phyloP scores from a whole-genome alignment of 1,284 basidiomycete species.

The Microbotryomycetes sp. region DNA sequence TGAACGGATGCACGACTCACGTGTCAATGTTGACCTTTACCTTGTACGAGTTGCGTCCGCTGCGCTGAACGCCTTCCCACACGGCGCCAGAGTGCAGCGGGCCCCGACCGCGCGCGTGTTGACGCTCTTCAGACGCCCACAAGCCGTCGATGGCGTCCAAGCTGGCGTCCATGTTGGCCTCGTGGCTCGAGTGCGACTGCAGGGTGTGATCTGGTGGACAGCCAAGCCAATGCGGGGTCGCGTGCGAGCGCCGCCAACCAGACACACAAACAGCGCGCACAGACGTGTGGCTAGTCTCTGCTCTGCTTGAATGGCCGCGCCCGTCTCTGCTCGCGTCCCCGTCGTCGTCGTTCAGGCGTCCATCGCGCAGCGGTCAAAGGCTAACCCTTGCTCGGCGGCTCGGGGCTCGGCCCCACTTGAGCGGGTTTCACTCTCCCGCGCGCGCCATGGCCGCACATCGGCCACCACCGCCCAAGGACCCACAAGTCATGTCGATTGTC shows the following conservation, averaged over 20 bases:
- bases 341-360: not conserved
- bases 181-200: not conserved
- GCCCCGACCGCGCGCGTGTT: too few relatives aligned
- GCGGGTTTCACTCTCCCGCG: not conserved
- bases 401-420: not conserved
- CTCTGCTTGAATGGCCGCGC: too few relatives aligned
- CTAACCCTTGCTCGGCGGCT: not conserved
- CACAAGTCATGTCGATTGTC: not conserved
- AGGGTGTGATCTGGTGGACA: too few relatives aligned
- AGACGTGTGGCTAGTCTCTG: too few relatives aligned
- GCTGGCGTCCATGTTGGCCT: too few relatives aligned
- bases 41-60: slow-evolving; percentile 71
- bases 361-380: not conserved
- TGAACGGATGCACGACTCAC: slow-evolving; percentile 41
- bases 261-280: too few relatives aligned
- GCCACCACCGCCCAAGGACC: not conserved
- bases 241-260: too few relatives aligned
- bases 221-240: too few relatives aligned
- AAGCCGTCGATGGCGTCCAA: too few relatives aligned
- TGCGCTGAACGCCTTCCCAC: slow-evolving; percentile 22
- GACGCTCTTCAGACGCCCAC: too few relatives aligned
- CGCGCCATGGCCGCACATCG: not conserved
- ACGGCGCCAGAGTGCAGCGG: slow-evolving; percentile 22
- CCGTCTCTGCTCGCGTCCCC: too few relatives aligned
- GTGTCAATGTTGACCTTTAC: slow-evolving; percentile 73